Evolutionary conservation across 306 rosid species (phyloP).

Genomic region (Canavalia ensiformis): DNA sequence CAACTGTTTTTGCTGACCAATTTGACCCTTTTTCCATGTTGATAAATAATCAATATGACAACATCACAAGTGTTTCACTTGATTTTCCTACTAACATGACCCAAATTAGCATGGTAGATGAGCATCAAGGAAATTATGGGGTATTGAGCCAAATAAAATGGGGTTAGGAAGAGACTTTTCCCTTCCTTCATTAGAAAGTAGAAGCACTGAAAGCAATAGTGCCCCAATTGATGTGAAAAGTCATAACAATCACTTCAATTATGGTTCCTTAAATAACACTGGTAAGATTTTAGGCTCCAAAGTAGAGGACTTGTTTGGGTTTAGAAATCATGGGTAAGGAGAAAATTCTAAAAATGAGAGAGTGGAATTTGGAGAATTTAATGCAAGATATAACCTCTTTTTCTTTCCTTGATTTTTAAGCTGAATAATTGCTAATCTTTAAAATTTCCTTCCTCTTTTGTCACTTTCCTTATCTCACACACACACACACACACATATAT

Average conservation of each 20-base stretch:
- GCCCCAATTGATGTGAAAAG: slow-evolving; percentile 50
- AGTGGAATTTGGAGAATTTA: slow-evolving; percentile 81
- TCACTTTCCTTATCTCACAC: not conserved
- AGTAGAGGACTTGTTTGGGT: slow-evolving; percentile 60
- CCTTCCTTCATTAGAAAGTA: slow-evolving; percentile 63
- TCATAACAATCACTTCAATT: slow-evolving; percentile 58
- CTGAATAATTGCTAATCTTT: slow-evolving; percentile 38
- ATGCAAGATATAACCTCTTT: slow-evolving; percentile 81
- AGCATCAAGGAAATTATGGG: slow-evolving; percentile 54
- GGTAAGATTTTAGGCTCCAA: slow-evolving; percentile 47
- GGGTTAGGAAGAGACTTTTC: slow-evolving; percentile 55
- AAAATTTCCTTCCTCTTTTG: not conserved
- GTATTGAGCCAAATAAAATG: slow-evolving; percentile 51
- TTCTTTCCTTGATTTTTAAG: slow-evolving; percentile 70
- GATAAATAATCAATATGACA: slow-evolving; percentile 47
- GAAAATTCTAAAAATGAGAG: slow-evolving; percentile 64
- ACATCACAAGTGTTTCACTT: slow-evolving; percentile 40
- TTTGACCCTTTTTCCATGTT: slow-evolving; percentile 62
- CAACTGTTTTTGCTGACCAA: slow-evolving; percentile 43
- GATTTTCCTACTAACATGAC: slow-evolving; percentile 50
- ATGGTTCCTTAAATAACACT: slow-evolving; percentile 61
- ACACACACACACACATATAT: not conserved
- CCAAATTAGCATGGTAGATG: slow-evolving; percentile 55
- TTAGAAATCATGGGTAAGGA: slow-evolving; percentile 56
- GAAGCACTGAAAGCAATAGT: slow-evolving; percentile 23